Evolutionary conservation across 1,284 basidiomycete species (phyloP), one percentile per base, ranked within the genome.

Genomic region (Veloboletus limbatus): DNA sequence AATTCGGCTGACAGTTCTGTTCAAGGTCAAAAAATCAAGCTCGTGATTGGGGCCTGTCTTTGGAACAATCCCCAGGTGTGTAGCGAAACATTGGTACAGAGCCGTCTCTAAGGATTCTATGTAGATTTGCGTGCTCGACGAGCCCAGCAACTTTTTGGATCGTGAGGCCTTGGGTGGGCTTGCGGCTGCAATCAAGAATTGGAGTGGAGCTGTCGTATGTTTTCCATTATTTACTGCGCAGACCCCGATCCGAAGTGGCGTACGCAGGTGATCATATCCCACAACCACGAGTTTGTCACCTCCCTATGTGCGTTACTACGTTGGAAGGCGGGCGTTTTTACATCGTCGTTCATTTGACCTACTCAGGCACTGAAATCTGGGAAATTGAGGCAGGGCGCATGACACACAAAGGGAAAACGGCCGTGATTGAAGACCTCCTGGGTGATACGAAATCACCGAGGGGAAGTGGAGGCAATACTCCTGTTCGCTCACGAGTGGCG

Each of bases 121-220:
- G 82, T 84, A 54, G 58, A 54, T 60, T 26, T 88, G 86, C 60
- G 72, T 89, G n/a, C 76, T 92, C 32, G 91, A 94, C 65, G 92
- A 97, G 70, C 96, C 96, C 27, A 97, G 92, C 65, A 99, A 99
- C 75, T 99, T 98, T 77, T 81, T 96, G 74, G 93, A 93, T 66
- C 80, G 87, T 51, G 87, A 91, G 63, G 87, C 92, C 11, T 73
- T 95, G 18, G 92, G 95, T 58, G 96, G 97, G 55, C 76, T 99
- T 30, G 94, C 96, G 31, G 87, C 96, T 32, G 96, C 97, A 26
- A 98, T 99, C 69, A 86, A 85, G 57, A 92, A 97, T 59, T 99
- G 95, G 95, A 84, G 83, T 49, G 95, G 95, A 54, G 96, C 94
- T 31, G 93, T 98, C 43, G 89, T 88, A 72, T 34, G 62, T 43